These are phyloP conservation scores for Chimonanthus praecox DNA, from an alignment of 164 flowering plant species.

Conservation along the genomic window DNA sequence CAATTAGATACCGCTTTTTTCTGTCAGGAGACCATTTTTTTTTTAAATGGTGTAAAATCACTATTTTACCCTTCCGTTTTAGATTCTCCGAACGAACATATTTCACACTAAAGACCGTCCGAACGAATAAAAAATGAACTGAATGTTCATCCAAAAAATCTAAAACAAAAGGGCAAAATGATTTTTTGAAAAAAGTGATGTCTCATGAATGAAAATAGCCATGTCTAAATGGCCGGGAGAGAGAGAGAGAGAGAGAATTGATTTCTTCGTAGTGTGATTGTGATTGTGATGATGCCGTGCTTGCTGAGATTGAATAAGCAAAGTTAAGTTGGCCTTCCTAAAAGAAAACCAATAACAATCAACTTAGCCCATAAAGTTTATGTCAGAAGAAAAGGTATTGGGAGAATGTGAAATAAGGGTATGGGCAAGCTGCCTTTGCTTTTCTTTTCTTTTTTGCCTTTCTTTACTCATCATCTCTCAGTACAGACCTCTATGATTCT, in stretches of 20 bases:
- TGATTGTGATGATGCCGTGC: background rate
- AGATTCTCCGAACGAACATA: too few species aligned
- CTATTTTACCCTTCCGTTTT: too few species aligned
- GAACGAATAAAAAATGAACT: too few species aligned
- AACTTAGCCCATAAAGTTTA: conserved; percentile 33
- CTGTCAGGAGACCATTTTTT: too few species aligned
- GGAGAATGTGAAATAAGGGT: conserved; percentile 57
- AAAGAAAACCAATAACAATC: conserved; percentile 25
- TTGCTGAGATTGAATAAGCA: conserved; percentile 17
- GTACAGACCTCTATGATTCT: conserved; percentile 9
- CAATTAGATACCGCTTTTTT: too few species aligned
- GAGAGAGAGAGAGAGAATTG: background rate
- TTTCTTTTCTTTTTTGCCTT: conserved; percentile 26
- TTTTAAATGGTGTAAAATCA: too few species aligned
- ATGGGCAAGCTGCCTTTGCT: conserved; percentile 48
- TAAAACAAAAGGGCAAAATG: too few species aligned
- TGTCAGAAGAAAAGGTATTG: conserved; percentile 44
- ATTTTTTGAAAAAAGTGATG: too few species aligned
- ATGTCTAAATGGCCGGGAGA: background rate
- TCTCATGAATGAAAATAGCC: too few species aligned
- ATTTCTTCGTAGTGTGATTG: background rate
- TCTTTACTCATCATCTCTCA: conserved; percentile 27
- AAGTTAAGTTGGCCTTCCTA: conserved; percentile 29
- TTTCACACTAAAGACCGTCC: too few species aligned
- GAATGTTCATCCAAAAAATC: too few species aligned